A percentile compares a stretch with the other conserved stretches of the same genome.
Conservation (phyloP, 2,329 filamentous ascomycete genomes). For the Claviceps capensis region DNA sequence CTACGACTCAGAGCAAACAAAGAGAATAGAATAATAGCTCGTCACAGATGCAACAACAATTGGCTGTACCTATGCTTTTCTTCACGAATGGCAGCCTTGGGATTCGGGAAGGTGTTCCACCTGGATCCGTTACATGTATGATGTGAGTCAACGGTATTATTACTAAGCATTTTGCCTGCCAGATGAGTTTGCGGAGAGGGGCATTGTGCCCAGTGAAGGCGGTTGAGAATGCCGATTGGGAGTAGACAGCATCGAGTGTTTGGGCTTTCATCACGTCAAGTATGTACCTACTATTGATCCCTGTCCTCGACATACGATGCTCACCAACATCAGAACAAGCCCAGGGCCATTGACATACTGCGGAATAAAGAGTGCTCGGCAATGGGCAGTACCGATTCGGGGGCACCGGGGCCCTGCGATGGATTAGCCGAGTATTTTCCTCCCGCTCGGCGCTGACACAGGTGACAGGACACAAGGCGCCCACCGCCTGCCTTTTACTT, state of each 20-base stretch:
- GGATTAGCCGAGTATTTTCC: slow-evolving; percentile 6
- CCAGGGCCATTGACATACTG: too few relatives aligned
- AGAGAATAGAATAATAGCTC: background rate
- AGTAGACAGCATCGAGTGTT: too few relatives aligned
- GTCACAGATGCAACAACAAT: background rate
- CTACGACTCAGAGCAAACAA: background rate
- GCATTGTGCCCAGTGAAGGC: too few relatives aligned
- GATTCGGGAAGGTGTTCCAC: slow-evolving; percentile 8
- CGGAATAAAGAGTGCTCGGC: too few relatives aligned
- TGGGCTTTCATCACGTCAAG: too few relatives aligned
- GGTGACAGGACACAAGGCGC: too few relatives aligned
- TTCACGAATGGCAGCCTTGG: slow-evolving; percentile 18
- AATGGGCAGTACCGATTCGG: background rate
- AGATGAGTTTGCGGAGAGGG: background rate
- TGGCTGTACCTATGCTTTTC: slow-evolving; percentile 7
- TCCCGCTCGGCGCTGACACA: background rate
- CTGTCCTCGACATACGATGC: too few relatives aligned
- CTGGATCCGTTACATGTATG: background rate
- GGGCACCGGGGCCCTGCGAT: background rate
- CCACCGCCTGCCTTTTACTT: too few relatives aligned
- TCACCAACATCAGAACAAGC: too few relatives aligned
- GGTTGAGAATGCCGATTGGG: too few relatives aligned
- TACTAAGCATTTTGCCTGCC: background rate
- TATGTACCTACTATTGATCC: too few relatives aligned
- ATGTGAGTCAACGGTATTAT: background rate